phyloP scores from a whole-genome alignment of 192 early-diverging fungal species.

The Coemansia sp. region DNA sequence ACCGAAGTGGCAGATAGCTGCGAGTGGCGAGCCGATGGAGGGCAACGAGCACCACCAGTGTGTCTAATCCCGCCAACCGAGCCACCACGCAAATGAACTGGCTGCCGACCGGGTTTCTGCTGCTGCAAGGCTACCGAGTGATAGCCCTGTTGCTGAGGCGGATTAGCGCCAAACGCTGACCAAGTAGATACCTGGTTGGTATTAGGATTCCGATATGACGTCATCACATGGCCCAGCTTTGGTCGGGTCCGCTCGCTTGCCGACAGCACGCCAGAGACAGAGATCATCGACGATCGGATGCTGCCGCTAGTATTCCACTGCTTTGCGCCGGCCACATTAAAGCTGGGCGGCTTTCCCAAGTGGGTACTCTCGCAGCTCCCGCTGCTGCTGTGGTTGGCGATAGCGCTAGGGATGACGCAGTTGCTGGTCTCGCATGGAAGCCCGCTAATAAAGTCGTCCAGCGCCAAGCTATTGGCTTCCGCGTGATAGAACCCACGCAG shows the following conservation, averaged over 20 bases:
- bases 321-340: neutral
- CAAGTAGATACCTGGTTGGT: conserved; percentile 36
- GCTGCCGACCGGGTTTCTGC: neutral
- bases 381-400: neutral
- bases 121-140: neutral
- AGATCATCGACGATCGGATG: conserved; percentile 28
- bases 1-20: conserved; percentile 41
- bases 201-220: conserved; percentile 26
- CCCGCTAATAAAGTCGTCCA: conserved; percentile 10
- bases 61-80: neutral
- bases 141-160: neutral
- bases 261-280: conserved; percentile 17
- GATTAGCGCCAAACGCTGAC: conserved; percentile 22
- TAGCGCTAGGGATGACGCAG: conserved; percentile 32
- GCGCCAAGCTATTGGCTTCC: conserved; percentile 16
- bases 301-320: conserved; percentile 1
- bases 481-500: conserved; percentile 35
- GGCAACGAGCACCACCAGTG: neutral
- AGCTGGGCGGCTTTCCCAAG: neutral
- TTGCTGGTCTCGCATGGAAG: neutral
- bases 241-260: conserved; percentile 28
- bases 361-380: neutral
- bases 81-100: neutral
- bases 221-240: conserved; percentile 38
- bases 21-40: conserved; percentile 18